Percentiles rank a stretch among this genome's conserved stretches.
Evolutionary conservation across 225 moss, liverwort and hornwort species (phyloP).

Genomic region (Takakia lepidozioides): DNA sequence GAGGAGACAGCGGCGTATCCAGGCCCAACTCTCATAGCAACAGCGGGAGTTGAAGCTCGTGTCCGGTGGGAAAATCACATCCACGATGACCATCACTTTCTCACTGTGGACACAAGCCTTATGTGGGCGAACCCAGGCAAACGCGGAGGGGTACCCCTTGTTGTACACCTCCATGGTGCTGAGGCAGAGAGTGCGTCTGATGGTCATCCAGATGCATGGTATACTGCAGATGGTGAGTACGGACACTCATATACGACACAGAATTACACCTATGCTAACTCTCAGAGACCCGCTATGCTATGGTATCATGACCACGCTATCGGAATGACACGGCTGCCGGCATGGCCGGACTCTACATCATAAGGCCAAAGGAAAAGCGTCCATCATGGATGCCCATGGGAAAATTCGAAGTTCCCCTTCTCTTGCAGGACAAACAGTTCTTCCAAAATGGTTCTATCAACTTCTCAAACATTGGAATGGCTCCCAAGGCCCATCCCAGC

Average conservation of each 20-base stretch:
- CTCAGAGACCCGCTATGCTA: constrained; percentile 31
- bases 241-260: constrained; percentile 29
- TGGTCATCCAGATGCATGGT: constrained; percentile 73
- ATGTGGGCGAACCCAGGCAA: constrained; percentile 17
- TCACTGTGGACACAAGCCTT: constrained; percentile 14
- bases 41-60: too few species aligned
- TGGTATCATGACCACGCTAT: constrained; percentile 76
- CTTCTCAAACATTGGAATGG: constrained; percentile 17
- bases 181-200: constrained; percentile 12
- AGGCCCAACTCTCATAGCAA: too few species aligned
- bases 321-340: constrained; percentile 60
- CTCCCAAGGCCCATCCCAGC: constrained; percentile 13
- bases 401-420: constrained; percentile 12
- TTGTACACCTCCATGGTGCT: constrained; percentile 24
- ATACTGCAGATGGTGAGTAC: constrained; percentile 31
- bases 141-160: constrained; percentile 20
- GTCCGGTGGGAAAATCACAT: too few species aligned
- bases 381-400: constrained; percentile 11
- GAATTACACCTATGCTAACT: constrained; percentile 50
- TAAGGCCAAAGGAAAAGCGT: constrained; percentile 14
- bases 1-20: too few species aligned
- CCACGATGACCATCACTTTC: neutral
- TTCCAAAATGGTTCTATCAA: constrained; percentile 31
- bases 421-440: constrained; percentile 18
- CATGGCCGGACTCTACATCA: constrained; percentile 28